A percentile compares a stretch with the other conserved stretches of the same genome.
Evolutionary conservation across 257 asterid genomes (phyloP).

Genomic region (Jasminum sambac): DNA sequence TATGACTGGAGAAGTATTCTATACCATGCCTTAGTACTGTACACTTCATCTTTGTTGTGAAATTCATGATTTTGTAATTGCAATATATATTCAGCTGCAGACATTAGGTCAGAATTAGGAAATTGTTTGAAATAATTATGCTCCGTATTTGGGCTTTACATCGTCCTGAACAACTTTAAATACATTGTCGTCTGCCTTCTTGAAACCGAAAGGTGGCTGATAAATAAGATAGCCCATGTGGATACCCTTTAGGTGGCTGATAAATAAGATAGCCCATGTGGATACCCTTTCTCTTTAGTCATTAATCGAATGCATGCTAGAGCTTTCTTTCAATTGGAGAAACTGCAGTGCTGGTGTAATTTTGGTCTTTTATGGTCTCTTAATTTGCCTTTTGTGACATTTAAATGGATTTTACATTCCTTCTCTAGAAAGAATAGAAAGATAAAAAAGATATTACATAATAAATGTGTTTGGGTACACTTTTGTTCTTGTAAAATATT

Average conservation of each 20-base stretch:
- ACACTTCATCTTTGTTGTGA: not conserved
- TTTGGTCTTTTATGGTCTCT: not conserved
- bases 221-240: not conserved
- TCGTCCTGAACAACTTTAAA: not conserved
- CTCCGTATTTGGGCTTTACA: not conserved
- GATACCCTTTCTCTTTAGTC: not conserved
- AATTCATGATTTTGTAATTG: not conserved
- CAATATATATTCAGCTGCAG: not conserved
- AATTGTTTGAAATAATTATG: not conserved
- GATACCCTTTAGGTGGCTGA: not conserved
- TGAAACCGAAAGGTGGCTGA: not conserved
- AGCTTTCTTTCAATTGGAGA: not conserved
- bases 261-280: not conserved
- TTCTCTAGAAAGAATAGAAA: too few species aligned
- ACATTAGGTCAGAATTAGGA: not conserved
- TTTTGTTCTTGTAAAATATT: too few species aligned
- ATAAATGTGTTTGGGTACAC: too few species aligned
- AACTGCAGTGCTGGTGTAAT: not conserved
- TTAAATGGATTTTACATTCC: not conserved
- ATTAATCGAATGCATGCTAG: not conserved
- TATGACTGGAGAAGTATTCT: not conserved
- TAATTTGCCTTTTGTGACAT: not conserved
- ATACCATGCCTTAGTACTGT: not conserved
- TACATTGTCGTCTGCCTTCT: not conserved
- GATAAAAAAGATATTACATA: too few species aligned